A percentile compares a stretch with the other conserved stretches of the same genome.
phyloP scores from a whole-genome alignment of 768 basidiomycete genomes.

The Xerocomus brunneocitrinus region DNA sequence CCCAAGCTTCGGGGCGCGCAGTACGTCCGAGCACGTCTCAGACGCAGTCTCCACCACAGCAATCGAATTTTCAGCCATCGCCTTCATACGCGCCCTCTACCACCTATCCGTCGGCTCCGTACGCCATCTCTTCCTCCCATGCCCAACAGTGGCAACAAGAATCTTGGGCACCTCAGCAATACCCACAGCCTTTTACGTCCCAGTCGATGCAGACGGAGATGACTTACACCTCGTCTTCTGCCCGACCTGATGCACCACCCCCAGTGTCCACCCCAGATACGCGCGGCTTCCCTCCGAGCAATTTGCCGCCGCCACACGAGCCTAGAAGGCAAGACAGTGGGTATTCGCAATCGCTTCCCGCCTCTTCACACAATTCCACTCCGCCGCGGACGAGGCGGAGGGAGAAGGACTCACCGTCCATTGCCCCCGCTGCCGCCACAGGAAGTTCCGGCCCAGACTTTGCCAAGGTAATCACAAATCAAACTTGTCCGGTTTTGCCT shows the following conservation, averaged over 20 bases:
- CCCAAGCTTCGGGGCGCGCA: slow-evolving; percentile 29
- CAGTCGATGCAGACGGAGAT: slow-evolving; percentile 33
- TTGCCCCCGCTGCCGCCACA: slow-evolving; percentile 22
- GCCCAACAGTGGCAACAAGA: slow-evolving; percentile 41
- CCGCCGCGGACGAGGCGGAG: slow-evolving; percentile 35
- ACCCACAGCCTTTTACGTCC: slow-evolving; percentile 29
- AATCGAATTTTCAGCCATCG: slow-evolving; percentile 21
- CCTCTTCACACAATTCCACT: slow-evolving; percentile 24
- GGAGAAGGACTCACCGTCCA: slow-evolving; percentile 33
- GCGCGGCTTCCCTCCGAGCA: slow-evolving; percentile 27
- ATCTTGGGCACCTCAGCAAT: slow-evolving; percentile 35
- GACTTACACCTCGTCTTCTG: slow-evolving; percentile 31
- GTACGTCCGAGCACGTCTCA: slow-evolving; percentile 31
- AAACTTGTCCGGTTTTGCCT: slow-evolving; percentile 2
- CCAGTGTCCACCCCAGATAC: slow-evolving; percentile 29
- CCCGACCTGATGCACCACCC: slow-evolving; percentile 29
- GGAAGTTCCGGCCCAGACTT: slow-evolving; percentile 36
- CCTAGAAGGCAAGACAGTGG: slow-evolving; percentile 32
- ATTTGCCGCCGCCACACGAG: slow-evolving; percentile 28
- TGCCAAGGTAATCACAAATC: slow-evolving; percentile 32
- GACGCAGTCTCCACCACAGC: slow-evolving; percentile 31
- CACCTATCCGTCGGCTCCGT: slow-evolving; percentile 27
- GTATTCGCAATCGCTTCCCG: slow-evolving; percentile 25
- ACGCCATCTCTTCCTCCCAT: slow-evolving; percentile 27
- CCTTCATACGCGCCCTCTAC: slow-evolving; percentile 28